These are phyloP conservation scores for Podila verticillata DNA, from an alignment of 192 early-diverging fungal species.

Conservation along the genomic window DNA sequence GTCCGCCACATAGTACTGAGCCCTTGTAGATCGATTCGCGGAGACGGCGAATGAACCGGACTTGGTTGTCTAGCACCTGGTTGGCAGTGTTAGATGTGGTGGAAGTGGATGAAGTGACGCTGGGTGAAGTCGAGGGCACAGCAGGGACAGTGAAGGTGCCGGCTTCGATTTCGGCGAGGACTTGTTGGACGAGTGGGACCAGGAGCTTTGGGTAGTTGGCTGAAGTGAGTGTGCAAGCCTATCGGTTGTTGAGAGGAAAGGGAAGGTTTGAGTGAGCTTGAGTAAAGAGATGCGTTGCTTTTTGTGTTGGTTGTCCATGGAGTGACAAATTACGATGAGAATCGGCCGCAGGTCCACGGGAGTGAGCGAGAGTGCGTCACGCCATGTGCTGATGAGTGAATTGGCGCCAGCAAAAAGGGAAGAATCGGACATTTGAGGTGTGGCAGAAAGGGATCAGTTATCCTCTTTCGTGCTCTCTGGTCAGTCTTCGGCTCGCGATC, in stretches of 20 bases:
- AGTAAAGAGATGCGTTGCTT: not conserved
- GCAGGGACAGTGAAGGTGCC: constrained; percentile 11
- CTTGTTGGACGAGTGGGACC: constrained; percentile 34
- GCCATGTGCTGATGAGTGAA: constrained; percentile 30
- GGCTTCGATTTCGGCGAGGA: constrained; percentile 12
- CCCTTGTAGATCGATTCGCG: constrained; percentile 29
- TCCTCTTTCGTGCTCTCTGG: not conserved
- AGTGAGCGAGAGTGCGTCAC: constrained; percentile 24
- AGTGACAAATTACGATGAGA: constrained; percentile 25
- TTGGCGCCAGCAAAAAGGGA: constrained; percentile 4
- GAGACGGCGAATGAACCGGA: constrained; percentile 31
- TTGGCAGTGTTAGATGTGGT: not conserved
- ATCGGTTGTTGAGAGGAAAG: not conserved
- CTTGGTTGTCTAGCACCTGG: constrained; percentile 4
- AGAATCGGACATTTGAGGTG: not conserved
- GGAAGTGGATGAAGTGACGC: not conserved
- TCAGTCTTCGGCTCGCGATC: not conserved
- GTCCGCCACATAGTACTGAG: constrained; percentile 33
- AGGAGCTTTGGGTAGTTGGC: constrained; percentile 43
- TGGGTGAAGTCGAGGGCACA: not conserved
- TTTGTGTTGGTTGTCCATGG: too few species aligned
- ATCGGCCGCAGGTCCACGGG: constrained; percentile 26
- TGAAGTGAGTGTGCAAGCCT: constrained; percentile 30
- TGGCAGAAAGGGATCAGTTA: too few species aligned
- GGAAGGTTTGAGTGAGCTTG: not conserved